phyloP scores from a whole-genome alignment of 352 stramenopile species.

The Stramenopiles sp. region DNA sequence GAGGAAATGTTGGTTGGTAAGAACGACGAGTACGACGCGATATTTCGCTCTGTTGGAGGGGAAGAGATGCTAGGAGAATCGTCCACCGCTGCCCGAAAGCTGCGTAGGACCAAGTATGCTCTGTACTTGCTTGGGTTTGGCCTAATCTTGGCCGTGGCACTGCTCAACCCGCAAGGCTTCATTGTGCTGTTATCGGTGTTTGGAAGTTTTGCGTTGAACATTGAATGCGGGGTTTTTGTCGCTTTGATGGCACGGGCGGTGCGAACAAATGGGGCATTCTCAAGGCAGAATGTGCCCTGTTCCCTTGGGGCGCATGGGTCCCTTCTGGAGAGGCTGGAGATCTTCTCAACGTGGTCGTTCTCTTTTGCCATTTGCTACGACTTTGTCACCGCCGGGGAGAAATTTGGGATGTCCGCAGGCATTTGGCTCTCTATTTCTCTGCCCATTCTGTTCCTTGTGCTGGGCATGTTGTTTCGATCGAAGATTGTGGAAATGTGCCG shows the following conservation, averaged over 20 bases:
- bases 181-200: constrained; percentile 15
- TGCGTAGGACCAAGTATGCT: background rate
- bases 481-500: no score
- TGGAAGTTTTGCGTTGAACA: constrained; percentile 14
- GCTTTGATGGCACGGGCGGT: constrained; percentile 1
- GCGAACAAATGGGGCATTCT: background rate
- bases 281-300: background rate
- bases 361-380: background rate
- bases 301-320: background rate
- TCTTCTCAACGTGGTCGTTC: background rate
- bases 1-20: background rate
- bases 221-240: constrained; percentile 16
- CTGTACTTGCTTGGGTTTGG: background rate
- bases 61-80: no score
- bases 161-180: constrained; percentile 16
- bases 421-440: background rate
- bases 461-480: no score
- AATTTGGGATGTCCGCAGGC: background rate
- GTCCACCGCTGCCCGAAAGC: background rate
- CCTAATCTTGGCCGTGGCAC: background rate
- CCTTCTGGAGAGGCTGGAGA: background rate
- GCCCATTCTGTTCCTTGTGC: no score
- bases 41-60: no score
- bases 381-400: background rate
- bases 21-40: no score